phyloP scores from a whole-genome alignment of 2,329 filamentous ascomycete genomes.

The Fusarium proliferatum region DNA sequence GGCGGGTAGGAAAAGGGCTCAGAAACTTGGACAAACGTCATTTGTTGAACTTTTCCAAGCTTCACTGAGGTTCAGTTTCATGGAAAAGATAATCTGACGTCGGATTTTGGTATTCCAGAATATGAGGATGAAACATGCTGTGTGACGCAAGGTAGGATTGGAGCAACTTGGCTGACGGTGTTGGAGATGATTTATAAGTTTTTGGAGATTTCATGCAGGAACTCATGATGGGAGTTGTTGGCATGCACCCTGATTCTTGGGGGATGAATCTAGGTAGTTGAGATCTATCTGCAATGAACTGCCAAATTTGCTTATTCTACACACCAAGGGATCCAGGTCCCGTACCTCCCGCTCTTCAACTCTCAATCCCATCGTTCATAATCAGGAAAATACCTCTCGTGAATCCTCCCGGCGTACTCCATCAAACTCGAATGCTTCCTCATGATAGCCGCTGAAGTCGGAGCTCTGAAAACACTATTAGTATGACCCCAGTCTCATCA shows the following conservation, averaged over 20 bases:
- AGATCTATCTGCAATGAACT: background rate
- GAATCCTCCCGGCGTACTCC: slow-evolving; percentile 68
- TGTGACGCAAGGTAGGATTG: background rate
- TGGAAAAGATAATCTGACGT: background rate
- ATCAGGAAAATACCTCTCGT: slow-evolving; percentile 67
- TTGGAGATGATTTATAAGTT: background rate
- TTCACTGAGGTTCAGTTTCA: background rate
- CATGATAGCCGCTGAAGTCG: slow-evolving; percentile 58
- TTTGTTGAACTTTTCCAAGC: background rate
- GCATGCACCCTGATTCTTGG: background rate
- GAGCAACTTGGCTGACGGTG: background rate
- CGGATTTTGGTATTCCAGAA: background rate
- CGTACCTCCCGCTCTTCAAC: background rate
- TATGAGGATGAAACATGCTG: slow-evolving; percentile 6
- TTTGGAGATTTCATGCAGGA: background rate
- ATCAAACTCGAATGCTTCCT: slow-evolving; percentile 59
- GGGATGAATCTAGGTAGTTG: no score
- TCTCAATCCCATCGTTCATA: slow-evolving; percentile 57
- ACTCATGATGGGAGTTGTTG: background rate
- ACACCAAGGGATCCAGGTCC: background rate
- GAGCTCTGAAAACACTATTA: slow-evolving; percentile 51
- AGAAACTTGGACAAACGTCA: slow-evolving; percentile 17
- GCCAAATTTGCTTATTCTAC: no score
- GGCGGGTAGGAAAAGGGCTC: background rate
- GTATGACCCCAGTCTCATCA: background rate